Conservation (phyloP, 805 yeast species). For the Zygoascus bituminiphila region DNA sequence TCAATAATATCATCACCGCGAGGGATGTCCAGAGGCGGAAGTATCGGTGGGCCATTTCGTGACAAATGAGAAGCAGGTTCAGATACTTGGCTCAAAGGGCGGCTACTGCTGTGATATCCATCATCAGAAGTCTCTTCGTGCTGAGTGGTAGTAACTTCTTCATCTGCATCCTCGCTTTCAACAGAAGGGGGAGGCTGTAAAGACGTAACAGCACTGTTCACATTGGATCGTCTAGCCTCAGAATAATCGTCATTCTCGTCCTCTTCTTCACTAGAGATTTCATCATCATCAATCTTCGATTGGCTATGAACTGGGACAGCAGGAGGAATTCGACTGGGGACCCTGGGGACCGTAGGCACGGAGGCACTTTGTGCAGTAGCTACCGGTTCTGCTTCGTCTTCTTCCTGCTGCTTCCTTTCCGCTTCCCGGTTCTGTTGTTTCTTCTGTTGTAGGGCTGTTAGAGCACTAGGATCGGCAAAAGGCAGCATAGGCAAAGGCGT, state of each 20-base stretch:
- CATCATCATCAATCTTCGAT: slow-evolving; percentile 7
- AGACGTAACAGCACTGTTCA: background rate
- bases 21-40: background rate
- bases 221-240: background rate
- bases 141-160: background rate
- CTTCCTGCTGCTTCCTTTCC: slow-evolving; percentile 2
- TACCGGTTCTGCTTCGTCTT: slow-evolving; percentile 5
- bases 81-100: slow-evolving; percentile 1
- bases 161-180: slow-evolving; percentile 4
- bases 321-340: background rate
- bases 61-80: background rate
- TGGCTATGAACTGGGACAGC: too few relatives aligned
- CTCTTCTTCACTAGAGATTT: slow-evolving; percentile 2
- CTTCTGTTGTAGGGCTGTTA: slow-evolving; percentile 18
- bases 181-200: background rate
- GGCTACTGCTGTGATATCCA: background rate
- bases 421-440: slow-evolving; percentile 1
- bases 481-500: slow-evolving; percentile 53
- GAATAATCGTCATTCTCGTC: slow-evolving; percentile 3
- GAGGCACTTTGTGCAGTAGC: slow-evolving; percentile 4
- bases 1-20: slow-evolving; percentile 10
- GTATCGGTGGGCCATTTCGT: background rate
- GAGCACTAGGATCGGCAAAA: slow-evolving; percentile 35
- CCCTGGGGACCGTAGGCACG: too few relatives aligned
- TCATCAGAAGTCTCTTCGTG: slow-evolving; percentile 1